Evolutionary conservation across 176 grass and related monocot species (phyloP), one percentile per base, ranked within the genome.

Genomic region (Paspalum vaginatum): DNA sequence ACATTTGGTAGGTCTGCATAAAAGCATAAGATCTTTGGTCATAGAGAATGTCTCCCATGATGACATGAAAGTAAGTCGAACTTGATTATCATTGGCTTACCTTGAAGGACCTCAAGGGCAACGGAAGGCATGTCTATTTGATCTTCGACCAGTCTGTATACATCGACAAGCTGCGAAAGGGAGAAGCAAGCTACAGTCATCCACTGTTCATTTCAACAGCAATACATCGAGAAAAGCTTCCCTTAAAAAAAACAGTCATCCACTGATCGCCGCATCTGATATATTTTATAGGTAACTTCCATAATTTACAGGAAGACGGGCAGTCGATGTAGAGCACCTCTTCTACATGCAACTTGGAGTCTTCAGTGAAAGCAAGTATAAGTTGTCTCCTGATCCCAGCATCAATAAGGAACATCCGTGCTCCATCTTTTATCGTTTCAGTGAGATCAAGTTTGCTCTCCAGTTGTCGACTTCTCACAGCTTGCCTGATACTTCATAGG

Each of bases 381-480:
- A 98, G 88, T 72, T 98, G 92, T 72, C 96, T 85, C 52, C 95
- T 88, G 70, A 98, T 95, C 64, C 90, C 95, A 60, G 95, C 84
- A 79, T 98, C 92, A 17, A 98, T 89, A 55, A 98, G 87, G 87
- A 98, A 93, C 86, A 89, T 65, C 11, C 95, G 87, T 25, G 95
- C 92, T 56, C 95, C 95, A 79, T 98, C 95, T 81, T 98, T 98
- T 85, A 98, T 98, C 79, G 95, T 98, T 76, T 93, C 95, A 58
- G 86, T 95, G 65, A 98, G 90, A 80, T 98, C 90, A 69, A 98
- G 61, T 86, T 95, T 98, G 71, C 85, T 93, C 75, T 75, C 81
- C 44, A 56, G 43, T 78, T 85, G 88, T 77, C 66, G 73, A 82
- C 37, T 89, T 69, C 81, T 87, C 64, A 78, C 70, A 86, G 59